Evolutionary conservation across 1,284 basidiomycete species (phyloP).

Genomic region (Boletus sp.): DNA sequence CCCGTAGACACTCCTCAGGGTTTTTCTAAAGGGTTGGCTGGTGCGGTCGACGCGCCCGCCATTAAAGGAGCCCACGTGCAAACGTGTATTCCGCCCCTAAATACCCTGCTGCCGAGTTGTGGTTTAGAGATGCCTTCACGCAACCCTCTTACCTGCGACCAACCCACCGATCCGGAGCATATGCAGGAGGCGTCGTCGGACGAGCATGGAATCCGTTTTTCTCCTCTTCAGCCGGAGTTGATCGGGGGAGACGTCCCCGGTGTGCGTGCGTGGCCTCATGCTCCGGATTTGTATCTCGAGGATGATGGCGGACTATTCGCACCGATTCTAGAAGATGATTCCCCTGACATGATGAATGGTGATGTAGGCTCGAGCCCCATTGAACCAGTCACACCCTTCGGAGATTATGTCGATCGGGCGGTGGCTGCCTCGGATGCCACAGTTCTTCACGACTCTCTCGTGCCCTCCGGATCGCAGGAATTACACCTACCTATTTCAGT

Average conservation of each 20-base stretch:
- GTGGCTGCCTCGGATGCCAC: constrained; percentile 45
- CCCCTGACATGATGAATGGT: constrained; percentile 50
- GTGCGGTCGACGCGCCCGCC: constrained; percentile 64
- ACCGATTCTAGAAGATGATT: constrained; percentile 65
- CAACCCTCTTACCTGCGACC: constrained; percentile 30
- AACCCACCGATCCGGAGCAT: constrained; percentile 40
- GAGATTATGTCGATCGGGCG: constrained; percentile 68
- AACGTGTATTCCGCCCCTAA: constrained; percentile 77
- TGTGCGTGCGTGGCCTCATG: constrained; percentile 20
- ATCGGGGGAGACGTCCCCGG: constrained; percentile 3
- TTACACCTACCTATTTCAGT: constrained; percentile 21
- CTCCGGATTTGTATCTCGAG: constrained; percentile 19
- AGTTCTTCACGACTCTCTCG: constrained; percentile 21
- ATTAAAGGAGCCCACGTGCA: constrained; percentile 81
- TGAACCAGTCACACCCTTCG: constrained; percentile 72
- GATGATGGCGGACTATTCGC: constrained; percentile 54
- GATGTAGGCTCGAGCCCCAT: constrained; percentile 65
- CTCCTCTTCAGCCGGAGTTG: constrained; percentile 11
- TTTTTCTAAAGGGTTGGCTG: constrained; percentile 74
- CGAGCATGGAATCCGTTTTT: constrained; percentile 28
- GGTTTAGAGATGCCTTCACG: constrained; percentile 19
- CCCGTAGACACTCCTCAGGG: constrained; percentile 36
- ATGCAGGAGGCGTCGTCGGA: not conserved
- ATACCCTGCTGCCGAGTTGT: constrained; percentile 32
- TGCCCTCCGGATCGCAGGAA: constrained; percentile 21